A percentile compares a stretch with the other conserved stretches of the same genome.
Conservation (phyloP, 202 grass and related monocot genomes). For the Cymbopogon flexuosus region DNA sequence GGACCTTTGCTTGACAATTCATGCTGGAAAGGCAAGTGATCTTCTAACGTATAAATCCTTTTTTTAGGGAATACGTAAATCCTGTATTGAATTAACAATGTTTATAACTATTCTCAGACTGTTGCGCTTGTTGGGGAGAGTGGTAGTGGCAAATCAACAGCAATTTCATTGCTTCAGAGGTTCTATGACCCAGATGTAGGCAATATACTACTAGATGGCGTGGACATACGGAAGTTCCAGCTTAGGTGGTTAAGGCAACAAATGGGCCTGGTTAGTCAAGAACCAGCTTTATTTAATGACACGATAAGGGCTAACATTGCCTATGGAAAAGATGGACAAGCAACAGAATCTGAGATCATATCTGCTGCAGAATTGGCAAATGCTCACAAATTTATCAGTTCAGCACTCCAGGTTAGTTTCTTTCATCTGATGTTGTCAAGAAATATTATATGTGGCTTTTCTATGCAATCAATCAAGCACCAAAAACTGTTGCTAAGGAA, state of each 20-base stretch:
- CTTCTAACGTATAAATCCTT: neutral
- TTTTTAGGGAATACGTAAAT: neutral
- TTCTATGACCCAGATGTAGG: constrained; percentile 73
- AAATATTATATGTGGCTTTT: constrained; percentile 2
- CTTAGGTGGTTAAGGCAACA: constrained; percentile 78
- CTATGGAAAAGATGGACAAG: constrained; percentile 74
- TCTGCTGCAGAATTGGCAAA: constrained; percentile 69
- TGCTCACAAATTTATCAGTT: constrained; percentile 80
- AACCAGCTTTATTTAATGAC: constrained; percentile 75
- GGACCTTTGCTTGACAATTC: constrained; percentile 76
- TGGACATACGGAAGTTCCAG: constrained; percentile 74
- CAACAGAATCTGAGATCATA: constrained; percentile 64
- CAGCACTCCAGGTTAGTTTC: constrained; percentile 55
- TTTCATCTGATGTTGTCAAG: neutral
- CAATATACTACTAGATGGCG: constrained; percentile 66
- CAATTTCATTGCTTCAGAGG: constrained; percentile 72
- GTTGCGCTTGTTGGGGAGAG: constrained; percentile 88
- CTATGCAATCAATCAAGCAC: neutral
- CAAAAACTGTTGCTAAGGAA: neutral
- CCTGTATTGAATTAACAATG: neutral
- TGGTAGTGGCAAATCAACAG: constrained; percentile 84
- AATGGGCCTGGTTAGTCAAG: constrained; percentile 90
- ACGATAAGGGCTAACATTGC: constrained; percentile 78
- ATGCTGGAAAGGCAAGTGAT: constrained; percentile 56
- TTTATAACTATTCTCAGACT: constrained; percentile 48